Base-by-base conservation (phyloP, 805 yeast genomes). In the Metschnikowia arizonensis region DNA sequence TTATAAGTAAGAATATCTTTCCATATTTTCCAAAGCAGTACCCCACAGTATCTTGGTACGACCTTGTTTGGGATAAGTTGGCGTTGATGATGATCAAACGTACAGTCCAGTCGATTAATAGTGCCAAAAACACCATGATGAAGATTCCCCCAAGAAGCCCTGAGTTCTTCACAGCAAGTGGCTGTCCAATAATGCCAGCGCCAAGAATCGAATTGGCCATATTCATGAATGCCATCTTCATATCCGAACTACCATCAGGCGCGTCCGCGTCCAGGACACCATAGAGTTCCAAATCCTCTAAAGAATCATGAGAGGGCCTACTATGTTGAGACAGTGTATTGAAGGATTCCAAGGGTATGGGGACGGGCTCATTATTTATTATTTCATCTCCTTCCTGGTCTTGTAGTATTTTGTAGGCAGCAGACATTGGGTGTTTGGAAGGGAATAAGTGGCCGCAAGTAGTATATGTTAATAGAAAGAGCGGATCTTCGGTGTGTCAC, bases 131-230 rank as follows among this genome's bases (percentile, higher is more conserved):
- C 0, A 80, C 56, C 60, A 88, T 72, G 5, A 82, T 73, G 2
- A 88, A 18, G 0, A 83, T 58, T 3, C 96, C 95, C 0, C 91
- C 88, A 0, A 82, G 47, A 3, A 91, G 62, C 0, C 98, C 98
- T 15, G 87, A 76, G 56, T 89, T 87, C 37, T 76, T 72, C 57
- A 90, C 79, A 0, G 97, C 97, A 52, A 82, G 85, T 1, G 98
- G 95, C 52, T 89, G 95, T 1, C 97, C 96, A 26, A 91, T 88
- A 44, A 91, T 87, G 6, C 98, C 98, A 0, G 98, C 97, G 0
- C 98, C 98, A 5, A 91, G 72, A 49, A 91, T 91, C 15, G 95
- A 84, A 64, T 90, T 90, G 8, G 97, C 95, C 96, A 90, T 89
- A 64, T 91, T 91, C 95, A 90, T 86, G 59, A 90, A 89, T 4